phyloP scores from a whole-genome alignment of 495 filamentous ascomycete species.

The Neurospora sp. region DNA sequence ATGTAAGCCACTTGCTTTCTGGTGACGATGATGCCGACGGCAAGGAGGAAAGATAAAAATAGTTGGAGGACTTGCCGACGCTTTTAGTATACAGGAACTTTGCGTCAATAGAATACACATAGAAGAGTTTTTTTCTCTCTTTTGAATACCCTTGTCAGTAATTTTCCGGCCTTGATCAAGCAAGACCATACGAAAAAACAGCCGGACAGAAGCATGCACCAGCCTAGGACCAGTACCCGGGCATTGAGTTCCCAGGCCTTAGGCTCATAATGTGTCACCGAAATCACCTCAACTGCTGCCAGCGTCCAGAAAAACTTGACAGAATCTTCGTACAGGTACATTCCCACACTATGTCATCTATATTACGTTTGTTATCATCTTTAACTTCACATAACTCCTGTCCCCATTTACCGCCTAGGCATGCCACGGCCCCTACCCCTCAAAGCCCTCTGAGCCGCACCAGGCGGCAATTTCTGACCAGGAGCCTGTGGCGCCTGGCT shows the following conservation, averaged over 20 bases:
- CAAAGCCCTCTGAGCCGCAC: conserved; percentile 84
- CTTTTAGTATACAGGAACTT: neutral
- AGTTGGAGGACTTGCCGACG: neutral
- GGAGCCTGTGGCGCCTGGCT: conserved; percentile 72
- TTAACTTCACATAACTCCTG: conserved; percentile 1
- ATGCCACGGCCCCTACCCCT: conserved; percentile 85
- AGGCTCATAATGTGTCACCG: neutral
- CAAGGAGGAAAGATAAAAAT: neutral
- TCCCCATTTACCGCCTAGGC: conserved; percentile 57
- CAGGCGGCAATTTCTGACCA: conserved; percentile 68
- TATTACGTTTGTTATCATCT: conserved; percentile 2
- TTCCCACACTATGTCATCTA: neutral
- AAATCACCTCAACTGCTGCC: neutral
- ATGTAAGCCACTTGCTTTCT: conserved; percentile 13
- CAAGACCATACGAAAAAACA: neutral
- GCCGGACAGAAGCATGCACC: neutral
- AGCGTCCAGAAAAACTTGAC: neutral
- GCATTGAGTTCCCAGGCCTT: neutral
- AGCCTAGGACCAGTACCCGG: neutral
- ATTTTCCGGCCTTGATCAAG: neutral
- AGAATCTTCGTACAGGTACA: neutral
- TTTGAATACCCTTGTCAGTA: neutral
- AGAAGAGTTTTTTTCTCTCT: neutral
- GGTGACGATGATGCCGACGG: neutral
- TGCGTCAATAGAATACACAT: neutral